Percentiles rank a stretch among this genome's conserved stretches.
These are phyloP conservation scores for Pyrenula massariospora DNA, from an alignment of 495 filamentous ascomycete genomes.

Conservation along the genomic window DNA sequence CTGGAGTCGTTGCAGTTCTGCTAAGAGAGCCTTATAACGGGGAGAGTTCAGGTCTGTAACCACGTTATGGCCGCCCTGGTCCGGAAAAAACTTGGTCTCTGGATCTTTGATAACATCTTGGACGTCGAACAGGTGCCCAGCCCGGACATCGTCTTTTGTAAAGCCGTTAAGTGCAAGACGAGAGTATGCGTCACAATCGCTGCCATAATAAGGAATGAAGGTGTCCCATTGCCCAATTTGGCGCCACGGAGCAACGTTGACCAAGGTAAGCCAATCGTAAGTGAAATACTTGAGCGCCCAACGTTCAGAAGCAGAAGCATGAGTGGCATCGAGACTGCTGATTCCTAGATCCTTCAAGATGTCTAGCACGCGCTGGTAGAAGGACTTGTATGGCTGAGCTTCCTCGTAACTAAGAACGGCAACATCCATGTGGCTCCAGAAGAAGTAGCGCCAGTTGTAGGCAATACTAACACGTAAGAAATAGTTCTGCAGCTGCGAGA, in stretches of 20 bases:
- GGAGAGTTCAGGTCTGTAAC: no score
- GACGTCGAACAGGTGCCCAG: slow-evolving; percentile 40
- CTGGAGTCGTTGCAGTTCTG: background rate
- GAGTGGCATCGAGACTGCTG: no score
- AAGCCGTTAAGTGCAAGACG: slow-evolving; percentile 39
- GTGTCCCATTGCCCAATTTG: slow-evolving; percentile 48
- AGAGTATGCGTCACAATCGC: slow-evolving; percentile 48
- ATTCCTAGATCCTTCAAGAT: slow-evolving; percentile 18
- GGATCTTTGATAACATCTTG: slow-evolving; percentile 6
- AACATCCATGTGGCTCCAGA: slow-evolving; percentile 51
- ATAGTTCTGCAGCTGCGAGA: slow-evolving; percentile 55
- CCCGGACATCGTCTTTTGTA: slow-evolving; percentile 22
- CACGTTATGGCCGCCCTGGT: no score
- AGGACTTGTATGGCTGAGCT: slow-evolving; percentile 28
- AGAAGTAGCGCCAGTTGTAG: slow-evolving; percentile 39
- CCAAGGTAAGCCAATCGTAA: slow-evolving; percentile 48
- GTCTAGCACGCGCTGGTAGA: slow-evolving; percentile 37
- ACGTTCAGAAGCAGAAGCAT: no score
- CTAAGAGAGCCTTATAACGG: background rate
- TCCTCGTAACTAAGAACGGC: slow-evolving; percentile 40
- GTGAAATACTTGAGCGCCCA: slow-evolving; percentile 48
- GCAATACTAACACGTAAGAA: slow-evolving; percentile 35
- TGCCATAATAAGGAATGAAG: slow-evolving; percentile 46
- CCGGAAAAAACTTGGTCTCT: background rate
- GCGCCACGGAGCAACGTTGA: slow-evolving; percentile 38